Evolutionary conservation across 2,329 filamentous ascomycete species (phyloP).

Genomic region (Venturia carpophila): DNA sequence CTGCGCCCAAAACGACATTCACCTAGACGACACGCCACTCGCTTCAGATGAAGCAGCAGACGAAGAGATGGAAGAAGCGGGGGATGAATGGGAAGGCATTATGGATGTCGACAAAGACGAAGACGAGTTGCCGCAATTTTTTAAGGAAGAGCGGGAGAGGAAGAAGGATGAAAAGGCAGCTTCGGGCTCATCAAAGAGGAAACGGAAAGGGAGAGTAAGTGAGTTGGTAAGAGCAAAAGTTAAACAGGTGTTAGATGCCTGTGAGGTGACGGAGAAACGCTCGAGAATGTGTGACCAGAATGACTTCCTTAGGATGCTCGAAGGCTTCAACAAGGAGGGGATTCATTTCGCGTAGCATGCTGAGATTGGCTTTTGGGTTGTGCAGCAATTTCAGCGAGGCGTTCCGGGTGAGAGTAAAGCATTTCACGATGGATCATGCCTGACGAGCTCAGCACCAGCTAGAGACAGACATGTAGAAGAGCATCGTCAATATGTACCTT

Average conservation of each 20-base stretch:
- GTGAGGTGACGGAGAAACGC: slow-evolving; percentile 69
- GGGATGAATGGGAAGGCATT: slow-evolving; percentile 41
- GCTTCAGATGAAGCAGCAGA: slow-evolving; percentile 26
- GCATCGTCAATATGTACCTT: too few species aligned
- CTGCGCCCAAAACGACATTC: slow-evolving; percentile 78
- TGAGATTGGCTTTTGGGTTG: neutral
- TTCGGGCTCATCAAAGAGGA: slow-evolving; percentile 46
- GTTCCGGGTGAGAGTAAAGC: neutral
- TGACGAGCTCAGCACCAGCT: too few species aligned
- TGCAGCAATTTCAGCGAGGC: neutral
- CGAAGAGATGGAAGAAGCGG: slow-evolving; percentile 44
- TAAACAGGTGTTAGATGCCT: slow-evolving; percentile 70
- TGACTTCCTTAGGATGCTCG: slow-evolving; percentile 76
- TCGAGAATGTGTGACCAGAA: slow-evolving; percentile 85
- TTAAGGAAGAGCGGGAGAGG: slow-evolving; percentile 55
- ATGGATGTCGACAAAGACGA: slow-evolving; percentile 47
- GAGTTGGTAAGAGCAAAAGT: slow-evolving; percentile 84
- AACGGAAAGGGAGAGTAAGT: slow-evolving; percentile 71
- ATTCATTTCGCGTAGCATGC: slow-evolving; percentile 71
- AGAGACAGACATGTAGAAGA: too few species aligned
- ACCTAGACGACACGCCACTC: slow-evolving; percentile 48
- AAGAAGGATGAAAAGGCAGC: slow-evolving; percentile 50
- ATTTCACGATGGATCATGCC: neutral
- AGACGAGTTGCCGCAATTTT: slow-evolving; percentile 69
- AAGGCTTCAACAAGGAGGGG: slow-evolving; percentile 81